Evolutionary conservation across 768 basidiomycete genomes (phyloP).

Genomic region (Russula brevipes): DNA sequence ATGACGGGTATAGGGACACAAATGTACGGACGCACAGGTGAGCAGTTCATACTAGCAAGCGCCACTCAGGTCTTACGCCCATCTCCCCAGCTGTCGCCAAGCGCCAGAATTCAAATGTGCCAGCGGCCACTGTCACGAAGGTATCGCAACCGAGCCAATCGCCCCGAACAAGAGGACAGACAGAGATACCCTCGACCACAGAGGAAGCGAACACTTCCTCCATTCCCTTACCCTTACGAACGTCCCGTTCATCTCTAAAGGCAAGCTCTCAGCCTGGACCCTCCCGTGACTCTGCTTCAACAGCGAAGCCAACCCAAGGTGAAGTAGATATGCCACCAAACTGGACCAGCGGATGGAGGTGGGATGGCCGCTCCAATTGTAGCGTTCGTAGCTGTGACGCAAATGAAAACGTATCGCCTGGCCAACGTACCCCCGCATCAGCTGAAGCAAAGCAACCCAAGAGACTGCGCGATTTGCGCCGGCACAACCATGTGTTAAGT

Average conservation of each 20-base stretch:
- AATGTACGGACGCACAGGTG: slow-evolving; percentile 23
- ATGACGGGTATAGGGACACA: slow-evolving; percentile 62
- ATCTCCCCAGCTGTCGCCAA: slow-evolving; percentile 4
- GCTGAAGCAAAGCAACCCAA: neutral
- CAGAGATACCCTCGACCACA: neutral
- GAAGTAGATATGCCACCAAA: slow-evolving; percentile 48
- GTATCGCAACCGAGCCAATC: neutral
- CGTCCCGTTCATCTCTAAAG: slow-evolving; percentile 20
- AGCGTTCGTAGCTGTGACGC: neutral
- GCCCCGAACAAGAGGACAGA: neutral
- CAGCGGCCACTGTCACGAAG: slow-evolving; percentile 1
- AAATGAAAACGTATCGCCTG: slow-evolving; percentile 17
- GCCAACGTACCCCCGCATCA: slow-evolving; percentile 27
- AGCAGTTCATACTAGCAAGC: slow-evolving; percentile 25
- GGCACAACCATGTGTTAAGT: neutral
- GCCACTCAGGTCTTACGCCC: slow-evolving; percentile 4
- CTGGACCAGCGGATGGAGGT: slow-evolving; percentile 51
- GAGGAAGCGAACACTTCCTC: neutral
- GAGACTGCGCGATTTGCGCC: neutral
- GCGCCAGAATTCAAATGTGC: slow-evolving; percentile 12
- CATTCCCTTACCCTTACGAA: slow-evolving; percentile 1
- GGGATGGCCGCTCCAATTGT: slow-evolving; percentile 15
- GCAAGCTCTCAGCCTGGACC: slow-evolving; percentile 32
- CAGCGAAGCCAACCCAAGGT: slow-evolving; percentile 42
- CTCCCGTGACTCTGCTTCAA: slow-evolving; percentile 65